Evolutionary conservation across 1,284 basidiomycete genomes (phyloP).

Genomic region (Ceratobasidium sp.): DNA sequence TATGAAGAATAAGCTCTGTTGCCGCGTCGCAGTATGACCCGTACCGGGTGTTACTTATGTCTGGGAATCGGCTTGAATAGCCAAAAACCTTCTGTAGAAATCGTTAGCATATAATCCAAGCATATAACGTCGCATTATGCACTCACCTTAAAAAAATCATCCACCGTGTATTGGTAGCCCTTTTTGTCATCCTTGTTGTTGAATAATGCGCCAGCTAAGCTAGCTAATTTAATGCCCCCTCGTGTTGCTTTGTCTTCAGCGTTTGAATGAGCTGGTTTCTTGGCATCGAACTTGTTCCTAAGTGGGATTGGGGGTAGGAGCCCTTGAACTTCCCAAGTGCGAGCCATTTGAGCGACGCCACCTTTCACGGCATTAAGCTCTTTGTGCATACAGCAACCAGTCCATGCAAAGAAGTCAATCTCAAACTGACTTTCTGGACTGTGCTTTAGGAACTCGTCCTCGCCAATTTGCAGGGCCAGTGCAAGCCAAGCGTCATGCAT

Average conservation of each 20-base stretch:
- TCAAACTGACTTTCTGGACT: not conserved
- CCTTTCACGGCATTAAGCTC: constrained; percentile 61
- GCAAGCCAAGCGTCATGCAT: constrained; percentile 13
- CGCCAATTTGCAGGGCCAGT: not conserved
- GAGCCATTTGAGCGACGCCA: constrained; percentile 54
- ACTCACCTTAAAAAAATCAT: constrained; percentile 52
- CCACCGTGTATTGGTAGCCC: constrained; percentile 53
- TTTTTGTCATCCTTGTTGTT: constrained; percentile 59
- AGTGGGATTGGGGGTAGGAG: constrained; percentile 52
- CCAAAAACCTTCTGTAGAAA: too few relatives aligned
- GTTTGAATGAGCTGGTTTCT: too few relatives aligned
- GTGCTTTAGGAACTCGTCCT: not conserved
- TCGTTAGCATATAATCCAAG: not conserved
- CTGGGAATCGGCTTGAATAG: too few relatives aligned
- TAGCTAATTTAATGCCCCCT: too few relatives aligned
- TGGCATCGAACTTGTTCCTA: too few relatives aligned
- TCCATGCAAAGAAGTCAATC: constrained; percentile 52
- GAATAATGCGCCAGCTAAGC: constrained; percentile 55
- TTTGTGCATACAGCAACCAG: constrained; percentile 63
- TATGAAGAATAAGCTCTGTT: too few relatives aligned
- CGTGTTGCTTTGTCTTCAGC: too few relatives aligned
- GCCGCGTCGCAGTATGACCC: too few relatives aligned
- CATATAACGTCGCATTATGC: too few relatives aligned
- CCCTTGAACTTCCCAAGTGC: constrained; percentile 51
- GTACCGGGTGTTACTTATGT: too few relatives aligned